phyloP scores from a whole-genome alignment of 2,329 filamentous ascomycete species.

The Chaetomium olivaceum region DNA sequence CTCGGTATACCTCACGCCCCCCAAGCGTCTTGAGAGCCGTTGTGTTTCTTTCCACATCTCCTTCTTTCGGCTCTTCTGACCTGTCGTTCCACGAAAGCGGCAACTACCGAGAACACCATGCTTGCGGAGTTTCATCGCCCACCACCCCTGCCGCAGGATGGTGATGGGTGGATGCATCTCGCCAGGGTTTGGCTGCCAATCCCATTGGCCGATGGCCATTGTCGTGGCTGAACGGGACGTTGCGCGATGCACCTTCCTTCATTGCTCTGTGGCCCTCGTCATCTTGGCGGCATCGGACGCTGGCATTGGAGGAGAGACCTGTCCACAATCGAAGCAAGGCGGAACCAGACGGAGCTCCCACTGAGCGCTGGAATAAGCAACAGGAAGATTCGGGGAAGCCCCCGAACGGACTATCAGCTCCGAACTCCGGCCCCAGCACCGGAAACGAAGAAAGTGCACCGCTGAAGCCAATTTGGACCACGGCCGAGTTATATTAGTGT shows the following conservation, averaged over 20 bases:
- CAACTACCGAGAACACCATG: background rate
- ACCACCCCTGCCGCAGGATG: background rate
- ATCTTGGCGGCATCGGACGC: background rate
- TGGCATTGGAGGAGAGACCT: background rate
- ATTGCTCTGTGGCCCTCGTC: background rate
- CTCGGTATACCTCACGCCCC: background rate
- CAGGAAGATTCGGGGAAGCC: too few species aligned
- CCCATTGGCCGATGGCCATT: background rate
- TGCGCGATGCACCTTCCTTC: background rate
- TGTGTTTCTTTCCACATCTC: background rate
- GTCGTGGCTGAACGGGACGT: background rate
- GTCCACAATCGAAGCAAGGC: background rate
- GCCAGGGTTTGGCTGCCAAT: background rate
- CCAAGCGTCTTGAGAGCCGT: background rate
- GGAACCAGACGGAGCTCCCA: too few species aligned
- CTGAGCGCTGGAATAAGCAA: background rate
- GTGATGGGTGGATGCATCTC: background rate
- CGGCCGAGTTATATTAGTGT: conserved; percentile 17
- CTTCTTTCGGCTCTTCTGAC: background rate
- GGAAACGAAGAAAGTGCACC: conserved; percentile 20
- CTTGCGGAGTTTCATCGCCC: background rate
- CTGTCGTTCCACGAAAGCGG: background rate
- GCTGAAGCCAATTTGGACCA: conserved; percentile 18
- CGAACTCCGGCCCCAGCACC: conserved; percentile 21
- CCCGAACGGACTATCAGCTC: too few species aligned